phyloP scores from a whole-genome alignment of 2,329 filamentous ascomycete genomes.

The Chaetomiaceae sp. region DNA sequence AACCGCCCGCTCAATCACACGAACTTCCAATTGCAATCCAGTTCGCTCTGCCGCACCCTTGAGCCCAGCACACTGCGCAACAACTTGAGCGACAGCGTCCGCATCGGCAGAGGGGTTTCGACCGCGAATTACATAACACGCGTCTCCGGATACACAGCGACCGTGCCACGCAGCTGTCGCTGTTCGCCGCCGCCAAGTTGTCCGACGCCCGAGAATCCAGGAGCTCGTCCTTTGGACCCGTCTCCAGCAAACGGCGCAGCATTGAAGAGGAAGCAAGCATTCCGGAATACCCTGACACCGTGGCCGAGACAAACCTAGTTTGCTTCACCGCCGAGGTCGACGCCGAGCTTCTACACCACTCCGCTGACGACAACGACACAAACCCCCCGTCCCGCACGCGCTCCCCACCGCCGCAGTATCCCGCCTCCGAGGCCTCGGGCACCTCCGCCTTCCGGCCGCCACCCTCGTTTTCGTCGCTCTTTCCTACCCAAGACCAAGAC shows the following conservation, averaged over 20 bases:
- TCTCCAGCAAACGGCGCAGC: conserved; percentile 24
- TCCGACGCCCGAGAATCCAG: conserved; percentile 42
- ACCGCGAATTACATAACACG: background rate
- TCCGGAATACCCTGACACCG: conserved; percentile 26
- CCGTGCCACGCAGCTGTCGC: background rate
- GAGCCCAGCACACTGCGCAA: background rate
- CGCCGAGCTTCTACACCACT: conserved; percentile 18
- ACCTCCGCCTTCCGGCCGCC: conserved; percentile 43
- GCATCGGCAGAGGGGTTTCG: background rate
- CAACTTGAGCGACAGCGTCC: background rate
- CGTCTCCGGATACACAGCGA: background rate
- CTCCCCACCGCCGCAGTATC: conserved; percentile 58
- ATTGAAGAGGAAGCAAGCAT: conserved; percentile 32
- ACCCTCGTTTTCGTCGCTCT: conserved; percentile 60
- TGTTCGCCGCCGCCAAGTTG: conserved; percentile 41
- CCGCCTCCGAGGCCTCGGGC: conserved; percentile 50
- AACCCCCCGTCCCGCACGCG: conserved; percentile 20
- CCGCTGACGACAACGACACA: conserved; percentile 5
- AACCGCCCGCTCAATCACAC: conserved; percentile 11
- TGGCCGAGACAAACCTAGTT: conserved; percentile 23
- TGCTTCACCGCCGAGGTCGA: conserved; percentile 31
- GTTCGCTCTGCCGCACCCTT: background rate
- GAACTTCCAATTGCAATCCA: background rate
- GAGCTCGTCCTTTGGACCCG: conserved; percentile 39
- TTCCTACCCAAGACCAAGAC: conserved; percentile 34